Base-by-base conservation (phyloP, 1,139 yeast species). In the Candida glucosophila region DNA sequence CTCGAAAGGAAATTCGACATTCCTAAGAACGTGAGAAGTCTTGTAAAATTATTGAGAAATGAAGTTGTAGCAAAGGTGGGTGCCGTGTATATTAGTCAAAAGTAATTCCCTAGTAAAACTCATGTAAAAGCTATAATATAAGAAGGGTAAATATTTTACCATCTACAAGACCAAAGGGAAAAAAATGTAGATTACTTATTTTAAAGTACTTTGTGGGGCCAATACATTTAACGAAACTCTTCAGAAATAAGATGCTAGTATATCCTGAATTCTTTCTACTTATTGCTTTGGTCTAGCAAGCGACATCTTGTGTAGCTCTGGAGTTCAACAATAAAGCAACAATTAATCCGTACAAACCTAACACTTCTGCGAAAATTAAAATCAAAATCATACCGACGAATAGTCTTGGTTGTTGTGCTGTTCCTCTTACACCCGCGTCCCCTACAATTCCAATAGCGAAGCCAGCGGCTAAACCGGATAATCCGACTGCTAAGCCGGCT, bases 401-500 rank as follows among this genome's bases (percentile, higher is more conserved):
- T 42, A 90, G 70, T 57, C 96, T 76, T 39, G 96, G 96, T 62
- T 90, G 97, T 55, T 85, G 95, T 74, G 88, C 90, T 42, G 79
- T 77, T 48, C 88, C 94, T 55, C 98, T 79, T 29, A 90, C 97
- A 51, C 98, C 98, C 42, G 88, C 97, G 53, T 90, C 98, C 40
- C 99, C 99, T 28, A 90, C 99, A 38, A 90, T 86, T 40, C 99
- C 99, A 63, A 90, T 90, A 43, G 98, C 95, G 52, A 83, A 90
- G 30, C 99, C 99, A 37, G 95, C 88, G 33, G 97, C 94, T 48
- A 90, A 69, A 54, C 97, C 93, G 4, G 97, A 85, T 47, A 90
- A 81, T 15, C 99, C 99, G 41, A 92, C 99, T 33, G 95, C 82
- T 49, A 90, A 73, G 55, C 98, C 98, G 34, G 97, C 95, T 58